A percentile compares a stretch with the other conserved stretches of the same genome.
Evolutionary conservation across 495 filamentous ascomycete genomes (phyloP).

Genomic region (Evernia prunastri): DNA sequence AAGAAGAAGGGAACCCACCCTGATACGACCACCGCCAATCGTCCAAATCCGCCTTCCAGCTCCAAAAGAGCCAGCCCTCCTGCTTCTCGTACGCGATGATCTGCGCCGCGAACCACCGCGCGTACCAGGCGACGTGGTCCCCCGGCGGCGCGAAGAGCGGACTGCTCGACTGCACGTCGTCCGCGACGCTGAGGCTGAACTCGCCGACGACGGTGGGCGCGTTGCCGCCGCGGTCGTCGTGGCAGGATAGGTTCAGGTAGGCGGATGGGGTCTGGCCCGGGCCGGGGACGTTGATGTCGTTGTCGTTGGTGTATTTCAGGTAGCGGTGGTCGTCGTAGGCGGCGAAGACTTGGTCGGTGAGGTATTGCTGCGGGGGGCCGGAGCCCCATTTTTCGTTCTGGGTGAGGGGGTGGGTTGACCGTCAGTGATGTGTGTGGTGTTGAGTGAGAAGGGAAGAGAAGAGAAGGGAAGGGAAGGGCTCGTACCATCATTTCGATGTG

Average conservation of each 20-base stretch:
- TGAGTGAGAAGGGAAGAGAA: background rate
- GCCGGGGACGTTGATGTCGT: constrained; percentile 30
- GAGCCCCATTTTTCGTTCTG: constrained; percentile 42
- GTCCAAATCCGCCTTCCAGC: constrained; percentile 49
- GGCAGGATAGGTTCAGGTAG: constrained; percentile 47
- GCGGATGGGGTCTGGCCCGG: constrained; percentile 27
- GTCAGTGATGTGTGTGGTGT: no score
- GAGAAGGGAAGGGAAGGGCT: background rate
- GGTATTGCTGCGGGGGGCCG: constrained; percentile 41
- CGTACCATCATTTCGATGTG: constrained; percentile 40
- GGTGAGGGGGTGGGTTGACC: background rate
- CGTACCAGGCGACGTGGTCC: constrained; percentile 47
- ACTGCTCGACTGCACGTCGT: constrained; percentile 36
- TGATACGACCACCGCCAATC: constrained; percentile 56
- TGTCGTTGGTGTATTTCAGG: constrained; percentile 44
- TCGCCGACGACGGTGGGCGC: constrained; percentile 50
- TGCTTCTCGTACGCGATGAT: constrained; percentile 51
- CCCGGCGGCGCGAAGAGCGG: constrained; percentile 40
- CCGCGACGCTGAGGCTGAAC: constrained; percentile 47
- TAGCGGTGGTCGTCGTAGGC: constrained; percentile 52
- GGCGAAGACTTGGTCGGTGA: constrained; percentile 37
- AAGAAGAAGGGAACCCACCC: constrained; percentile 23
- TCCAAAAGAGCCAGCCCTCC: constrained; percentile 58
- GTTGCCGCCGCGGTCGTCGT: constrained; percentile 41
- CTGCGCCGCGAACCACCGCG: constrained; percentile 55